Base-by-base conservation (phyloP, 176 grass and related monocot genomes). In the Bromus sterilis region DNA sequence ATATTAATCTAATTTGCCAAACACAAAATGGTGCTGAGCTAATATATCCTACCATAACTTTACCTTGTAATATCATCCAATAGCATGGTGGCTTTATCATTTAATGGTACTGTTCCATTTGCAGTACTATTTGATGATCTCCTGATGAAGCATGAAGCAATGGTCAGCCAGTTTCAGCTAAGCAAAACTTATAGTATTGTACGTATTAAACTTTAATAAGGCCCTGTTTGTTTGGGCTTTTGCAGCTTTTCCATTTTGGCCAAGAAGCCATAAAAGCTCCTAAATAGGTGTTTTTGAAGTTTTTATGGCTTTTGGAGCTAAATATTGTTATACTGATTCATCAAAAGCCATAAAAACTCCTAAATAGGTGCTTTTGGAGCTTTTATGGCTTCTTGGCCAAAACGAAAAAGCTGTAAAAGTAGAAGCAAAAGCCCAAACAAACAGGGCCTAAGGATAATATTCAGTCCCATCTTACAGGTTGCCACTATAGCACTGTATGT, bases 31-130 rank as follows among this genome's bases (percentile, higher is more conserved):
- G 11, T 53, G 58, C 11, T 12, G 24, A 77, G 24, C 61, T 62
- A n/a, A 62, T 62, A 61, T 14, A 29, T 84, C 25, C 37, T 65
- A 53, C 18, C 65, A 79, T 64, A 84, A 46, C 26, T 24, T 72
- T 90, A 95, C 93, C 90, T 97, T 30, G 75, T 62, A 89, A 93
- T 81, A 64, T 76, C 66, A 80, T 91, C 86, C 76, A 97, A 84
- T 65, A 93, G 23, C 77, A 82, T 78, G 48, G 77, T 81, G 84
- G 79, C 86, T 88, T 93, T 91, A 59, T 89, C 80, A 84, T 93
- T 97, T 44, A 90, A 16, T 63, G 34, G 80, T 33, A 83, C n/a
- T 82, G 43, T 64, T 80, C 68, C 60, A 75, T 75, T 82, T 85
- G 80, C 67, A 30, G 62, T 78, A 89, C 68, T 69, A 29, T 63